Evolutionary conservation across 352 stramenopile species (phyloP), one percentile per base, ranked within the genome.

Genomic region (Phytopythium sindhum): DNA sequence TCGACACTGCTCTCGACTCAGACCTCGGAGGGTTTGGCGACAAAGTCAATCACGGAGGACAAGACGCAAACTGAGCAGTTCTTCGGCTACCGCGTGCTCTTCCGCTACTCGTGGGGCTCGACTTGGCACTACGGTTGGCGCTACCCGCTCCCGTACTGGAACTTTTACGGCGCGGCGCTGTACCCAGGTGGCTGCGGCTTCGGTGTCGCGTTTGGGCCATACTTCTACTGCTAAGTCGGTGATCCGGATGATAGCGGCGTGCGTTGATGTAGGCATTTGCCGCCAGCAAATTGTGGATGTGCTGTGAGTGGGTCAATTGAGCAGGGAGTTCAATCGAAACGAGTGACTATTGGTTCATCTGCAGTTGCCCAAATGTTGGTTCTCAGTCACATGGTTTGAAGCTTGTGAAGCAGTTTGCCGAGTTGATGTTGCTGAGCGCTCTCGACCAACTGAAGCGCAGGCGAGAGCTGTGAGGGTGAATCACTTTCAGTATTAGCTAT

Each of bases 351-450:
- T 8, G 19, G 44, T 50, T 50, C 21, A 50, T 28, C 44, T 50
- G 19, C 10, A 4, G 21, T 28, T 14, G n/a, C 21, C 21, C 21
- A 4, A 28, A 12, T 1, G 6, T 17, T n/a, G 10, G 19, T 14
- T 19, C n/a, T 52, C 15, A 0, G n/a, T 78, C 44, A 82, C 23
- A 86, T 52, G 15, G 64, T 39, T n/a, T 61, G 51, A 23, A 84
- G 60, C 41, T 85, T 84, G n/a, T 59, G 44, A 29, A 87, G 55
- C 19, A 88, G 28, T 37, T 77, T 81, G 8, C 63, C 64, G 9
- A 88, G 60, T 42, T 85, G 77, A 23, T 77, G 69, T 53, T 80
- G 67, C 29, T 86, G 75, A 6, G 80, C 76, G 45, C 73, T 70
- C 47, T 88, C 77, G 10, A 88, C 60, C 9, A 78, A 58, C 29